Evolutionary conservation across 257 asterid genomes (phyloP), one percentile per base, ranked within the genome.

Genomic region (Solanum piurae): DNA sequence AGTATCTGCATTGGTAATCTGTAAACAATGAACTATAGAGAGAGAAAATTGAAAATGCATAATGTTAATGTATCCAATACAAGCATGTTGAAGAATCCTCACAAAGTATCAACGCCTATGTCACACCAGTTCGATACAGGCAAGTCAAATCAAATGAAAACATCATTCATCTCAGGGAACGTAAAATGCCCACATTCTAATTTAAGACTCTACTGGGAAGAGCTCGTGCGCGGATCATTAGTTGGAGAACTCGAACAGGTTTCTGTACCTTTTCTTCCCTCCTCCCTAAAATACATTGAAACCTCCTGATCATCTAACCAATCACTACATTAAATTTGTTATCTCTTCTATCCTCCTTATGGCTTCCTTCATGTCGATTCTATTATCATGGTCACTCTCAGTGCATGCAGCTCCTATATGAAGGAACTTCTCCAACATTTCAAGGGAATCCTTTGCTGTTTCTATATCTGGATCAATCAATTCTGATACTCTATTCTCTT

Each of bases 391-490:
- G 2, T 95, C 94, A 55, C 91, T 89, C 31, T 92, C 95, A 0
- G 97, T 93, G 89, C 99, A 97, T 6, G 89, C 89, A 25, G 92
- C 95, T 74, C 94, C 99, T 13, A 95, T 86, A 0, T 71, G 74
- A 86, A 97, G 74, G 88, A 95, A 94, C 71, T 87, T 91, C 75
- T 93, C 97, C 95, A 97, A 94, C 84, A 91, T 93, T 8, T 72
- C 91, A 4, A 89, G 25, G 4, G 93, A 91, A 9, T 79, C 52
- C 7, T 86, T 21, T 4, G 88, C 27, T 40, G 27, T 80, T 27
- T 91, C 90, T 3, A 97, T 92, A 92, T 95, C 95, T 1, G 98
- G 98, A 89, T 95, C 99, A 18, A 97, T 90, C 79, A 97, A 72
- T 3, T 97, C 98, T 3, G 77, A 42, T 58, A 89, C 91, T 55